These are phyloP conservation scores for Candida sakaeoensis DNA, from an alignment of 805 yeast genomes.

Conservation along the genomic window DNA sequence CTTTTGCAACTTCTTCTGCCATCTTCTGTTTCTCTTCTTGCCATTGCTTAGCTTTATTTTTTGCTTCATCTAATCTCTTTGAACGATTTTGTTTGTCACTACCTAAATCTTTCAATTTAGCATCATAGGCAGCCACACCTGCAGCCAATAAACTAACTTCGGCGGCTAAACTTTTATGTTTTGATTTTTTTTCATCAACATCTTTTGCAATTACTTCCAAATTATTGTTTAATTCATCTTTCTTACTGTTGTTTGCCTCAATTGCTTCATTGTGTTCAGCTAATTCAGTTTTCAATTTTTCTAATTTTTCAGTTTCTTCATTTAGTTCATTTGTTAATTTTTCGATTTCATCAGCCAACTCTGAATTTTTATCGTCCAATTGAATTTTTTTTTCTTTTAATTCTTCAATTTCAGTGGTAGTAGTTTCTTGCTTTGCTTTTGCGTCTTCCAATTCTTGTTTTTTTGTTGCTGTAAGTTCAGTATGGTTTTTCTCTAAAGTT, in stretches of 20 bases:
- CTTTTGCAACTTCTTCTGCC: conserved; percentile 34
- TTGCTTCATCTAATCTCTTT: conserved; percentile 38
- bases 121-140: conserved; percentile 42
- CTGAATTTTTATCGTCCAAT: conserved; percentile 36
- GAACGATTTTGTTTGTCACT: conserved; percentile 36
- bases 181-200: conserved; percentile 33
- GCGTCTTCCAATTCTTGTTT: conserved; percentile 41
- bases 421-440: conserved; percentile 37
- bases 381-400: conserved; percentile 41
- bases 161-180: conserved; percentile 32
- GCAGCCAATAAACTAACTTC: conserved; percentile 44
- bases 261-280: conserved; percentile 27
- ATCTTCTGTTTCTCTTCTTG: conserved; percentile 41
- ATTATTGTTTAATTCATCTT: conserved; percentile 40
- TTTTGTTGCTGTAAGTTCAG: conserved; percentile 42
- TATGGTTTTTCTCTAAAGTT: conserved; percentile 39
- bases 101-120: conserved; percentile 37
- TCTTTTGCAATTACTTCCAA: conserved; percentile 34
- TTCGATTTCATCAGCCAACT: conserved; percentile 36
- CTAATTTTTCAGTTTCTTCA: conserved; percentile 32
- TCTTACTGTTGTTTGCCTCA: conserved; percentile 26
- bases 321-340: conserved; percentile 41
- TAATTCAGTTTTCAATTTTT: conserved; percentile 30
- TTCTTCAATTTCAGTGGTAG: conserved; percentile 43
- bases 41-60: conserved; percentile 40